Evolutionary conservation across 2,329 filamentous ascomycete genomes (phyloP).

Genomic region (Ploettnerulaceae sp.): DNA sequence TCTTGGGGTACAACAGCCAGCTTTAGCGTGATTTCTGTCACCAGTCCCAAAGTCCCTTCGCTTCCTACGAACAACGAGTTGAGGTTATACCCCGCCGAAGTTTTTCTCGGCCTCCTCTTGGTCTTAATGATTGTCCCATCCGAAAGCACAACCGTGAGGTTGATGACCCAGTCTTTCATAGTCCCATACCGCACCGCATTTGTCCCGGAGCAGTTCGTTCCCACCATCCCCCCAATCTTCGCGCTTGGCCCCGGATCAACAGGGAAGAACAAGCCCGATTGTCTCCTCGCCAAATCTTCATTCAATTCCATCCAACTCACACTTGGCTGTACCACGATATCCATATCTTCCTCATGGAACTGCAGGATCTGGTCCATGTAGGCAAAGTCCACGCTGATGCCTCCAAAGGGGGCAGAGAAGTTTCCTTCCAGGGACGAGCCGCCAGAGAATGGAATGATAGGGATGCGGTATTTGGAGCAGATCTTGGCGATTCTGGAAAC

Average conservation of each 20-base stretch:
- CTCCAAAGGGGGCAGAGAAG: constrained; percentile 81
- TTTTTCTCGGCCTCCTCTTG: constrained; percentile 70
- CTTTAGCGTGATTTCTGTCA: constrained; percentile 80
- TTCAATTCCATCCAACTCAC: constrained; percentile 93
- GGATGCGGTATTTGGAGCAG: constrained; percentile 74
- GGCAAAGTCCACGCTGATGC: constrained; percentile 84
- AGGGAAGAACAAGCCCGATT: constrained; percentile 80
- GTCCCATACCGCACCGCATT: constrained; percentile 79
- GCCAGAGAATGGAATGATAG: constrained; percentile 78
- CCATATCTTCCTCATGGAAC: constrained; percentile 83
- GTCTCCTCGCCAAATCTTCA: constrained; percentile 60
- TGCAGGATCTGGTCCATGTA: constrained; percentile 79
- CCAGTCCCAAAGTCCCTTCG: constrained; percentile 74
- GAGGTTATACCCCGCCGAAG: constrained; percentile 77
- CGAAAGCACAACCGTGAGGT: constrained; percentile 73
- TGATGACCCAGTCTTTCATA: constrained; percentile 86
- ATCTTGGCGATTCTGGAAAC: constrained; percentile 58
- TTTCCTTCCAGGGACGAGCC: constrained; percentile 86
- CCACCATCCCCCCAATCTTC: constrained; percentile 79
- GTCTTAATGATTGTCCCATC: constrained; percentile 79
- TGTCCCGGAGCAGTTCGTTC: constrained; percentile 72
- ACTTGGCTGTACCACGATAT: constrained; percentile 85
- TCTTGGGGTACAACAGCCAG: constrained; percentile 71
- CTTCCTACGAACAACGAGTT: constrained; percentile 76
- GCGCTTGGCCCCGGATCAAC: constrained; percentile 70